Evolutionary conservation across 441 rosid species (phyloP).

Genomic region (Daphne laureola): DNA sequence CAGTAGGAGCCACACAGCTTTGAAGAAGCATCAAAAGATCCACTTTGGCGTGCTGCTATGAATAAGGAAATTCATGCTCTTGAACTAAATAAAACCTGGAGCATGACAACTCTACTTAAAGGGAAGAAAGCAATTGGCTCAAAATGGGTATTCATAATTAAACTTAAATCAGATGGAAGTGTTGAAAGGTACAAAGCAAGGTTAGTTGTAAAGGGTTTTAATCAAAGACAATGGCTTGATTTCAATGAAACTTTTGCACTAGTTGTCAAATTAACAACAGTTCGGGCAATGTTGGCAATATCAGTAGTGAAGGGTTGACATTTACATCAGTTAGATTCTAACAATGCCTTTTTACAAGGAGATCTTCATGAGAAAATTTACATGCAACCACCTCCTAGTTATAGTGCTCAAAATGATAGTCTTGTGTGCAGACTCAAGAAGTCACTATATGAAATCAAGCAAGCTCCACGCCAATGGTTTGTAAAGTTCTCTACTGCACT

Average conservation of each 20-base stretch:
- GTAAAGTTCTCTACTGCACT: not conserved
- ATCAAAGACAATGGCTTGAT: no score
- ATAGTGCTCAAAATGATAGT: not conserved
- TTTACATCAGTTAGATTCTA: not conserved
- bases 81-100: no score
- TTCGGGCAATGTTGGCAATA: not conserved
- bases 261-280: not conserved
- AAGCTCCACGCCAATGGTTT: not conserved
- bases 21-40: no score
- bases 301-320: not conserved
- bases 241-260: conserved; percentile 8
- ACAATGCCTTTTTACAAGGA: not conserved
- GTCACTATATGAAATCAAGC: not conserved
- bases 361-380: not conserved
- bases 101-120: no score
- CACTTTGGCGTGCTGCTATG: no score
- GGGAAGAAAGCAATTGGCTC: no score
- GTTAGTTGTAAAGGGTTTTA: no score
- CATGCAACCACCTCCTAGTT: not conserved
- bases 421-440: not conserved
- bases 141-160: no score
- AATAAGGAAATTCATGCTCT: no score
- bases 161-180: no score
- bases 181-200: no score
- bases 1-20: no score